Conservation (phyloP, 345 rosid genomes). For the Hibiscus mutabilis region DNA sequence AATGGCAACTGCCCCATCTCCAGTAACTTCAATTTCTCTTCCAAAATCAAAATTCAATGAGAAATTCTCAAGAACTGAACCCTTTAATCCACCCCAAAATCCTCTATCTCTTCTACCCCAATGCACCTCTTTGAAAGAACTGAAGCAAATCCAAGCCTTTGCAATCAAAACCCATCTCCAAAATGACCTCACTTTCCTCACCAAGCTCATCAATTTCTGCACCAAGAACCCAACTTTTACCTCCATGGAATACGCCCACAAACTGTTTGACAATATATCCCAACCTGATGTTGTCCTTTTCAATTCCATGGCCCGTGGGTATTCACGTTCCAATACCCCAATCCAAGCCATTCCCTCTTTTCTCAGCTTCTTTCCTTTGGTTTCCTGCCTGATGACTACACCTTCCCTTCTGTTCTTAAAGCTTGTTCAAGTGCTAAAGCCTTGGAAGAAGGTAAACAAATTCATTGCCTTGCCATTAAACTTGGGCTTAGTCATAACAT, state of each 20-base stretch:
- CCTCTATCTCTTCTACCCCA: constrained; percentile 40
- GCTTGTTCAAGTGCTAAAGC: constrained; percentile 46
- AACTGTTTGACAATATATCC: constrained; percentile 48
- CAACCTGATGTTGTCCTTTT: constrained; percentile 49
- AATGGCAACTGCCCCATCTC: constrained; percentile 39
- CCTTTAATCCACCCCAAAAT: constrained; percentile 8
- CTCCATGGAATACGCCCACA: constrained; percentile 46
- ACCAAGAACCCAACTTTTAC: constrained; percentile 32
- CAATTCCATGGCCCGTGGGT: constrained; percentile 67
- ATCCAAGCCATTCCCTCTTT: constrained; percentile 38
- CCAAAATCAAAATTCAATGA: constrained; percentile 15
- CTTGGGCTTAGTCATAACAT: constrained; percentile 39
- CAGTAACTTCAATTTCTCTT: constrained; percentile 16
- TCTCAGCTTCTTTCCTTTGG: constrained; percentile 35
- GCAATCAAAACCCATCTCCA: constrained; percentile 56
- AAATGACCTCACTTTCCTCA: constrained; percentile 33
- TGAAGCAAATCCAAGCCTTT: constrained; percentile 67
- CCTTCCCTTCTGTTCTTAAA: constrained; percentile 64
- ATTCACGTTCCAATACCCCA: constrained; percentile 40
- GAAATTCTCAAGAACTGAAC: background rate
- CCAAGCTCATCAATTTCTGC: constrained; percentile 59
- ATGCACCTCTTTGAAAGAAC: constrained; percentile 44
- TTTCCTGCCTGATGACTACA: constrained; percentile 52
- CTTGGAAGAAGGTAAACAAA: constrained; percentile 51
- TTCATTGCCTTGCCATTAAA: constrained; percentile 49